phyloP scores from a whole-genome alignment of 495 filamentous ascomycete species.

The Podospora anserina region DNA sequence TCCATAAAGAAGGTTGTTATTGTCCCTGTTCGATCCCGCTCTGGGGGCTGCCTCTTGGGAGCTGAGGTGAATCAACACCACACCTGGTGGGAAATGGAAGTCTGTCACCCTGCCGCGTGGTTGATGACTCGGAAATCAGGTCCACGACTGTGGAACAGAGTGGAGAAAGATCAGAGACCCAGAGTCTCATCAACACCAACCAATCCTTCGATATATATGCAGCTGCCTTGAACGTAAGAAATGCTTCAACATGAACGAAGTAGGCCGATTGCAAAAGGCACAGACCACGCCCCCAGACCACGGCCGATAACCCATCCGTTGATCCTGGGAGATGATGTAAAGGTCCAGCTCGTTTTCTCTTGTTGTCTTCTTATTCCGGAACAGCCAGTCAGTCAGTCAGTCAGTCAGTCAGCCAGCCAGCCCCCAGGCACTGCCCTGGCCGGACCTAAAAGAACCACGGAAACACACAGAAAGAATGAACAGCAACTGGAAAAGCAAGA shows the following conservation, averaged over 20 bases:
- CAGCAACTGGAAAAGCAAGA: background rate
- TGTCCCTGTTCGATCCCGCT: background rate
- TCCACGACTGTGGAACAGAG: slow-evolving; percentile 6
- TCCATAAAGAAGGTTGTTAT: background rate
- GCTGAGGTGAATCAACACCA: slow-evolving; percentile 1
- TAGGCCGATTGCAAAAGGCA: background rate
- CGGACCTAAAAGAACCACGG: background rate
- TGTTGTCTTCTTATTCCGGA: slow-evolving; percentile 2
- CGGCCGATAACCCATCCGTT: background rate
- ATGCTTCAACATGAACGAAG: background rate
- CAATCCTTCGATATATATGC: slow-evolving; percentile 7
- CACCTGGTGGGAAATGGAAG: too few species aligned
- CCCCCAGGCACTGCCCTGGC: background rate
- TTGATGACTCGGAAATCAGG: background rate
- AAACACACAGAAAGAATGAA: background rate
- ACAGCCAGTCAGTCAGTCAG: background rate
- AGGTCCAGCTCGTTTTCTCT: background rate
- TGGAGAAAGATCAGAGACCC: background rate
- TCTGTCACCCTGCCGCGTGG: background rate
- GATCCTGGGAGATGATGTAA: slow-evolving; percentile 3
- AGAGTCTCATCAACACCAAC: slow-evolving; percentile 5
- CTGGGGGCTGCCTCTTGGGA: background rate
- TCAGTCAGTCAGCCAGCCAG: background rate
- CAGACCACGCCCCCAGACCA: background rate
- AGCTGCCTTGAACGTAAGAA: background rate